Percentiles rank a stretch among this genome's conserved stretches.
These are phyloP conservation scores for Podospora sp. DNA, from an alignment of 495 filamentous ascomycete genomes.

Conservation along the genomic window DNA sequence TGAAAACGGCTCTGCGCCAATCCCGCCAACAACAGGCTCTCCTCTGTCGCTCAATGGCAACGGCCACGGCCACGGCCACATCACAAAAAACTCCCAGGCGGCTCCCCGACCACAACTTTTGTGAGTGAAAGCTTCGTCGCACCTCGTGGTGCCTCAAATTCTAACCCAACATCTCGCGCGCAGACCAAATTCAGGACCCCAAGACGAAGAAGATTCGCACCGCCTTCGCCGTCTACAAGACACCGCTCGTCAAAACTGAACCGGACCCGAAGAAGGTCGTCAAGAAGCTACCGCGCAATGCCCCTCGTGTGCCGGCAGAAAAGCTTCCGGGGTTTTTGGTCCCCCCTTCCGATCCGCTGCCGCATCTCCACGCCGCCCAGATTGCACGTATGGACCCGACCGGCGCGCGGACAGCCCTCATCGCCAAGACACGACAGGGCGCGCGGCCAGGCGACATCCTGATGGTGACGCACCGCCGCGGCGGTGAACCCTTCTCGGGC, in stretches of 20 bases:
- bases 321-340: conserved; percentile 27
- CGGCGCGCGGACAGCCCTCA: conserved; percentile 77
- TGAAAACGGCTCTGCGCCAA: conserved; percentile 59
- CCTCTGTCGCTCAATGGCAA: conserved; percentile 40
- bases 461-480: conserved; percentile 73
- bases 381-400: conserved; percentile 76
- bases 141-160: neutral
- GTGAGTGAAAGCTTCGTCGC: conserved; percentile 25
- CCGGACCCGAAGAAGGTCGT: conserved; percentile 16
- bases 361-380: conserved; percentile 63
- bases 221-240: conserved; percentile 53
- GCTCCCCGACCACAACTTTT: conserved; percentile 38
- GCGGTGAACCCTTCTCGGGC: conserved; percentile 87
- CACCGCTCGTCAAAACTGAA: conserved; percentile 33
- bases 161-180: neutral
- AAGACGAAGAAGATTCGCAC: conserved; percentile 36
- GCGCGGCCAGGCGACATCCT: conserved; percentile 84
- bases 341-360: conserved; percentile 63
- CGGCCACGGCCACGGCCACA: conserved; percentile 37
- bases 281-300: conserved; percentile 11
- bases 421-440: conserved; percentile 70
- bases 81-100: conserved; percentile 12
- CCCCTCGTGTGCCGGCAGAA: conserved; percentile 12
- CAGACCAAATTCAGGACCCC: conserved; percentile 30
- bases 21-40: conserved; percentile 43